Percentiles rank a stretch among this genome's conserved stretches.
Evolutionary conservation across 2,329 filamentous ascomycete species (phyloP).

Genomic region (Cytospora paraplurivora): DNA sequence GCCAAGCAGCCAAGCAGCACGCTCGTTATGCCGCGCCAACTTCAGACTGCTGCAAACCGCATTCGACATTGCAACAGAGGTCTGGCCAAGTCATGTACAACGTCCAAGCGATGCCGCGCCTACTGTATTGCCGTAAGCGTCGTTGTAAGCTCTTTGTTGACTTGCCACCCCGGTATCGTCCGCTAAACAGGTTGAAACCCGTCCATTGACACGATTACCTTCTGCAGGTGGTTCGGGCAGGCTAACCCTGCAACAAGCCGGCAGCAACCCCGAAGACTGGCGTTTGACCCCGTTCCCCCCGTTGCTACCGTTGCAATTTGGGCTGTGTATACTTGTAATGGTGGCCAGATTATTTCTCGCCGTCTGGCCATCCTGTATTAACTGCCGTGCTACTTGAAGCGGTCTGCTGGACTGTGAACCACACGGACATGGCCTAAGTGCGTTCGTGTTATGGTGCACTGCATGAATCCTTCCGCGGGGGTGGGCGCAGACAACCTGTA

Average conservation of each 20-base stretch:
- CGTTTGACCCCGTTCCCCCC: not conserved
- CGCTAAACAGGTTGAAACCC: not conserved
- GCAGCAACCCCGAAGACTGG: slow-evolving; percentile 7
- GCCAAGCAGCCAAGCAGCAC: not conserved
- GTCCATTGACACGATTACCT: not conserved
- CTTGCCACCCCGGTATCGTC: slow-evolving; percentile 12
- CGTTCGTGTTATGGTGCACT: slow-evolving; percentile 1
- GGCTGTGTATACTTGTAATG: slow-evolving; percentile 5
- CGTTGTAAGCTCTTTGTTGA: slow-evolving; percentile 7
- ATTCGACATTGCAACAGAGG: slow-evolving; percentile 8
- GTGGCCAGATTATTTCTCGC: slow-evolving; percentile 12
- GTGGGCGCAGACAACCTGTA: not conserved
- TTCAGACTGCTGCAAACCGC: not conserved
- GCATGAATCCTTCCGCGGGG: slow-evolving; percentile 7
- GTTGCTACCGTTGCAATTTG: slow-evolving; percentile 14
- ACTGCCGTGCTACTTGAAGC: slow-evolving; percentile 20
- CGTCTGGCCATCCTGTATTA: slow-evolving; percentile 16
- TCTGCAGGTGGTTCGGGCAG: slow-evolving; percentile 3
- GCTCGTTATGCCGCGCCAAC: slow-evolving; percentile 9
- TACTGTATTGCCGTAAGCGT: slow-evolving; percentile 2
- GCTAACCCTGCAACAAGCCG: slow-evolving; percentile 19
- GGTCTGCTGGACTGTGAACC: slow-evolving; percentile 8
- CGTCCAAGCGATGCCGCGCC: slow-evolving; percentile 1
- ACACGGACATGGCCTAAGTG: slow-evolving; percentile 12
- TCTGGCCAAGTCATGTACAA: slow-evolving; percentile 1